phyloP scores from a whole-genome alignment of 345 rosid species.

The Syzygium aromaticum region DNA sequence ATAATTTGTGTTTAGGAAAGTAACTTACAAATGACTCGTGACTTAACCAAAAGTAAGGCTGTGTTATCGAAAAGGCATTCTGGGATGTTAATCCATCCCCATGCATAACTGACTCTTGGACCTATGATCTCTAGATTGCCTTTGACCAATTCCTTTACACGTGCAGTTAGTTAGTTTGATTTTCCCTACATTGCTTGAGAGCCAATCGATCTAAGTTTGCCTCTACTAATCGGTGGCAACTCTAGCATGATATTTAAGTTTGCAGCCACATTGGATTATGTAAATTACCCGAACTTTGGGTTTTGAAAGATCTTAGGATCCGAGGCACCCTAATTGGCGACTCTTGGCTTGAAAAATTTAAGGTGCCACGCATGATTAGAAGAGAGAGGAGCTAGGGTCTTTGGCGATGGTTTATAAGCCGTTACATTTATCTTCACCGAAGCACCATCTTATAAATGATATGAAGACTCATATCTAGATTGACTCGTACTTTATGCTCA shows the following conservation, averaged over 20 bases:
- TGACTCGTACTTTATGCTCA: not conserved
- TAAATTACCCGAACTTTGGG: not conserved
- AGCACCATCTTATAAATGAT: not conserved
- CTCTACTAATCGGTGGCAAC: not conserved
- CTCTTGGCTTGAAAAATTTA: not conserved
- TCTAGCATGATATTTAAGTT: not conserved
- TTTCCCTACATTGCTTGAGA: not conserved
- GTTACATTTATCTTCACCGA: not conserved
- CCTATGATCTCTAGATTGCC: not conserved
- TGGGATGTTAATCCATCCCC: not conserved
- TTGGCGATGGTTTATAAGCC: rapidly evolving
- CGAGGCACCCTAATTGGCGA: not conserved
- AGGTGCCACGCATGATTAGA: not conserved
- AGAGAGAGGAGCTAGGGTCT: not conserved
- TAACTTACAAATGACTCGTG: not conserved
- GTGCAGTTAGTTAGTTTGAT: not conserved
- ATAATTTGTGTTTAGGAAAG: not conserved
- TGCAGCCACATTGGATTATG: not conserved
- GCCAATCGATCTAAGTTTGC: not conserved
- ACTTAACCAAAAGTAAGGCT: not conserved
- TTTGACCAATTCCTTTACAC: not conserved
- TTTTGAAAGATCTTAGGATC: not conserved
- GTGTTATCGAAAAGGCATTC: rapidly evolving
- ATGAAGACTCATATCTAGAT: not conserved
- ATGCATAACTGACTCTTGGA: rapidly evolving